A percentile compares a stretch with the other conserved stretches of the same genome.
Evolutionary conservation across 306 rosid species (phyloP).

Genomic region (Casuarina cunninghamiana): DNA sequence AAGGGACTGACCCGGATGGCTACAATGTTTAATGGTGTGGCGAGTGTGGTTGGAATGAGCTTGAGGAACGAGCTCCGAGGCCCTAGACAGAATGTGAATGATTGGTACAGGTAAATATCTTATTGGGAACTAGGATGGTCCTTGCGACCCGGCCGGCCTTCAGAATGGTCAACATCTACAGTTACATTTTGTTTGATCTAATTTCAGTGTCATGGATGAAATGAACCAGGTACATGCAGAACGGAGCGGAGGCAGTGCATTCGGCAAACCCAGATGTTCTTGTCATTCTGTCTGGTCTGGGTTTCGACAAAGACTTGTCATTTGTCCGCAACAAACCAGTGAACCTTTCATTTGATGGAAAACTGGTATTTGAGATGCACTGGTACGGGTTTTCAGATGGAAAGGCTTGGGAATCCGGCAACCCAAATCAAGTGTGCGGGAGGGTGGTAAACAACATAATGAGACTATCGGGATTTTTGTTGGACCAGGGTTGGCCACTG

Average conservation of each 20-base stretch:
- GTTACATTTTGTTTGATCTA: not conserved
- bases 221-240: slow-evolving; percentile 66
- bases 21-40: slow-evolving; percentile 56
- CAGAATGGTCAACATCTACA: not conserved
- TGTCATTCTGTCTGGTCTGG: slow-evolving; percentile 76
- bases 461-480: slow-evolving; percentile 54
- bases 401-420: slow-evolving; percentile 59
- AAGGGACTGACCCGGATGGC: slow-evolving; percentile 78
- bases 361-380: slow-evolving; percentile 71
- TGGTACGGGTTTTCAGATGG: slow-evolving; percentile 84
- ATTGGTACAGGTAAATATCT: slow-evolving; percentile 74
- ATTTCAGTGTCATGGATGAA: not conserved
- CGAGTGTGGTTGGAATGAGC: slow-evolving; percentile 78
- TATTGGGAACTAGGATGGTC: not conserved
- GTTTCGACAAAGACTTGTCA: slow-evolving; percentile 63
- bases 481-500: slow-evolving; percentile 76
- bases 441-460: slow-evolving; percentile 45
- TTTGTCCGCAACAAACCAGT: slow-evolving; percentile 48
- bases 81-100: slow-evolving; percentile 64
- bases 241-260: slow-evolving; percentile 93
- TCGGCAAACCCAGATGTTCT: slow-evolving; percentile 74
- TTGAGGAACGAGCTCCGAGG: slow-evolving; percentile 89
- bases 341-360: slow-evolving; percentile 52
- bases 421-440: slow-evolving; percentile 88
- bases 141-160: slow-evolving; percentile 6